phyloP scores from a whole-genome alignment of 441 rosid species.

The Aleurites moluccanus region DNA sequence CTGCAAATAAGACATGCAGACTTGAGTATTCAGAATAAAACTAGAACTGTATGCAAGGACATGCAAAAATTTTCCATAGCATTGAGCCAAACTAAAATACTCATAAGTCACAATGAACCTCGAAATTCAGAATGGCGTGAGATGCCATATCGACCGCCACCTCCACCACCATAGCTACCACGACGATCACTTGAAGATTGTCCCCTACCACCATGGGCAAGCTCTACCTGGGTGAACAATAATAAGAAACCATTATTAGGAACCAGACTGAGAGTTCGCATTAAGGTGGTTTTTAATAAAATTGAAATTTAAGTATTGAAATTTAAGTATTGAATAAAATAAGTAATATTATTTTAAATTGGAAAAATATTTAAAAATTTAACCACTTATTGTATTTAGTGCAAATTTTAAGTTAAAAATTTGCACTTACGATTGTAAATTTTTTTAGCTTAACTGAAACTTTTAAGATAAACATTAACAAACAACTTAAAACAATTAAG shows the following conservation, averaged over 20 bases:
- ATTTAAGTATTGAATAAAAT: no score
- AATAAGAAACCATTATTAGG: slow-evolving; percentile 19
- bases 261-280: slow-evolving; percentile 1
- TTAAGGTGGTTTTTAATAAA: no score
- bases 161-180: slow-evolving; percentile 63
- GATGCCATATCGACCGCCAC: slow-evolving; percentile 53
- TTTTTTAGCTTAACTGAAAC: no score
- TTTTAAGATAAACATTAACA: no score
- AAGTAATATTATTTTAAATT: no score
- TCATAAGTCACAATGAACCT: slow-evolving; percentile 43
- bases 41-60: background rate
- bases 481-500: no score
- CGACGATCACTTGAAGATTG: slow-evolving; percentile 84
- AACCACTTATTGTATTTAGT: no score
- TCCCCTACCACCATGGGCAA: slow-evolving; percentile 97
- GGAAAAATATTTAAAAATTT: no score
- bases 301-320: no score
- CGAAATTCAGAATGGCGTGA: slow-evolving; percentile 91
- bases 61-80: background rate
- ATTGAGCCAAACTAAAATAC: slow-evolving; percentile 1
- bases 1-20: slow-evolving; percentile 25
- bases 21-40: background rate
- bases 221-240: slow-evolving; percentile 69
- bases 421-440: no score
- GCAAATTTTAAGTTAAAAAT: no score